Percentiles rank a stretch among this genome's conserved stretches.
Evolutionary conservation across 2,329 filamentous ascomycete species (phyloP).

Genomic region (Cercospora sp.): DNA sequence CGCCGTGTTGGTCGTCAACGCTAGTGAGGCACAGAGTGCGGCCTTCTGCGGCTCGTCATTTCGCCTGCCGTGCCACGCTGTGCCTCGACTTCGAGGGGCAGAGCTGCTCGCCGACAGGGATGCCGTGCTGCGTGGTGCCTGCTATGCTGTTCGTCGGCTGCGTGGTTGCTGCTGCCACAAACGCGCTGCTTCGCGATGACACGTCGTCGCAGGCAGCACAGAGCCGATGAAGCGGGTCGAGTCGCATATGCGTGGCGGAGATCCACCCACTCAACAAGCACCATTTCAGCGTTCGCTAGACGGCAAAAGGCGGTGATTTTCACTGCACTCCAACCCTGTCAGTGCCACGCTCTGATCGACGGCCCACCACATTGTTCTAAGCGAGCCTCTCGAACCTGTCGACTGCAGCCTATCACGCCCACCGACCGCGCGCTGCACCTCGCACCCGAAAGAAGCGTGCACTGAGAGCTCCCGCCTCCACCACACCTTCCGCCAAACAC

Average conservation of each 20-base stretch:
- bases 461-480: background rate
- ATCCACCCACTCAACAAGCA: background rate
- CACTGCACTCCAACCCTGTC: background rate
- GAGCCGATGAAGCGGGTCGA: background rate
- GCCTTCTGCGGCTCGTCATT: slow-evolving; percentile 26
- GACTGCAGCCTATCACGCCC: background rate
- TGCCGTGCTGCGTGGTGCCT: background rate
- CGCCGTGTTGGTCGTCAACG: slow-evolving; percentile 4
- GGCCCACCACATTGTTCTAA: background rate
- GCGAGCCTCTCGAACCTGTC: slow-evolving; percentile 1
- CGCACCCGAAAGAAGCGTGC: background rate
- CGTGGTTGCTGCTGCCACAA: background rate
- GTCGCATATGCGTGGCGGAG: background rate
- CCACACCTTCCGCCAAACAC: background rate
- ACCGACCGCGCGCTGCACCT: background rate
- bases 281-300: background rate
- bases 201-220: slow-evolving; percentile 3
- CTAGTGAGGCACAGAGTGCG: slow-evolving; percentile 18
- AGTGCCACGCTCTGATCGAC: slow-evolving; percentile 7
- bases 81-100: background rate
- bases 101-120: background rate
- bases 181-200: background rate
- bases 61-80: slow-evolving; percentile 24
- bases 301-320: slow-evolving; percentile 3
- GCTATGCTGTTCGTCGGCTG: background rate